phyloP scores from a whole-genome alignment of 768 basidiomycete species.

The Boletus reticulatus region DNA sequence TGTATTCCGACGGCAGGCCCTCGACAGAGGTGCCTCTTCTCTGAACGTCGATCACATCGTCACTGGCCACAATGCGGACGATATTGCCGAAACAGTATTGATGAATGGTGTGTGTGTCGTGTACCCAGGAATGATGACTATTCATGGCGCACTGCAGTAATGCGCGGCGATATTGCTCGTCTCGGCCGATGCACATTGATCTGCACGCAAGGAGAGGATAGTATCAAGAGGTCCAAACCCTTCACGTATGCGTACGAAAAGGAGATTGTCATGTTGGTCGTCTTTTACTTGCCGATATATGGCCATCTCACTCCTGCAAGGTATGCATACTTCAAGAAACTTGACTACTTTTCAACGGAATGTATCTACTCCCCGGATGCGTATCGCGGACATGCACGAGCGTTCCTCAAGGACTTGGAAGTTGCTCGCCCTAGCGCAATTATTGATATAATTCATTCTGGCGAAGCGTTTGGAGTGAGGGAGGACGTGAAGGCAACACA shows the following conservation, averaged over 20 bases:
- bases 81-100: constrained; percentile 96
- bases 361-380: constrained; percentile 99
- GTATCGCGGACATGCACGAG: constrained; percentile 93
- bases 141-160: constrained; percentile 54
- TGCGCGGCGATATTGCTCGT: constrained; percentile 96
- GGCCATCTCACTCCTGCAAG: constrained; percentile 38
- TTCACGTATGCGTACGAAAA: constrained; percentile 99
- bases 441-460: constrained; percentile 96
- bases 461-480: constrained; percentile 85
- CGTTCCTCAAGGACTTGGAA: constrained; percentile 94
- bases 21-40: constrained; percentile 90
- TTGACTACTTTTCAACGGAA: constrained; percentile 98
- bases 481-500: constrained; percentile 83
- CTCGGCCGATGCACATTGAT: constrained; percentile 92
- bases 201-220: constrained; percentile 94
- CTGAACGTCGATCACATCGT: constrained; percentile 95
- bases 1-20: constrained; percentile 93
- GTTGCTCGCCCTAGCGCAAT: constrained; percentile 92
- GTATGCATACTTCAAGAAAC: constrained; percentile 99
- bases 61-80: constrained; percentile 98
- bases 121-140: not conserved
- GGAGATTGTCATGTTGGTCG: constrained; percentile 92
- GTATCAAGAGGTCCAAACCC: constrained; percentile 96
- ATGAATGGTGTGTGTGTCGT: constrained; percentile 83
- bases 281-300: not conserved